phyloP scores from a whole-genome alignment of 1,284 basidiomycete genomes.

The Hypsizygus ulmarius region DNA sequence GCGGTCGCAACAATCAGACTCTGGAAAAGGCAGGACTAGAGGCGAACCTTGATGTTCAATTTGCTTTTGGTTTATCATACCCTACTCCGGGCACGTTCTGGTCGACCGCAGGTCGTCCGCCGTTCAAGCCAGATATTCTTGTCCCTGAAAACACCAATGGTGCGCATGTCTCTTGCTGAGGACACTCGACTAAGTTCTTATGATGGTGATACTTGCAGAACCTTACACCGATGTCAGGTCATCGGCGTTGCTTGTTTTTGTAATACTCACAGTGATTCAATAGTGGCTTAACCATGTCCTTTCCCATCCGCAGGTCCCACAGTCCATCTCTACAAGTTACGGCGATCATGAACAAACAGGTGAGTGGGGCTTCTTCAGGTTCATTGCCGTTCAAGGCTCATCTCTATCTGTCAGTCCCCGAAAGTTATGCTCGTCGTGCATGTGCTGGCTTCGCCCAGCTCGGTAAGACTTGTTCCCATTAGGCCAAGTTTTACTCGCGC shows the following conservation, averaged over 20 bases:
- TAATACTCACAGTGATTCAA: conserved; percentile 7
- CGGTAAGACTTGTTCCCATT: conserved; percentile 29
- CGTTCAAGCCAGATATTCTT: conserved; percentile 4
- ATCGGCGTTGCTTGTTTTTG: neutral
- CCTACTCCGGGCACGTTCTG: conserved; percentile 41
- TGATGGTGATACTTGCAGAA: neutral
- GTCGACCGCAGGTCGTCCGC: conserved; percentile 39
- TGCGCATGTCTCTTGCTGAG: too few species aligned
- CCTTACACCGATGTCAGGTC: conserved; percentile 1
- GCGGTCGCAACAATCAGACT: conserved; percentile 59
- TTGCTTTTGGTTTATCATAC: conserved; percentile 6
- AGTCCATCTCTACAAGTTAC: conserved; percentile 36
- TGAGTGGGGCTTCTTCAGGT: neutral
- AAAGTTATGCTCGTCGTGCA: conserved; percentile 57
- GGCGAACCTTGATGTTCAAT: conserved; percentile 58
- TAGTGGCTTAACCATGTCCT: conserved; percentile 63
- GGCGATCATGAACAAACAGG: conserved; percentile 10
- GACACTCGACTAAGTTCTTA: conserved; percentile 2
- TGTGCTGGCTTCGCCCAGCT: conserved; percentile 69
- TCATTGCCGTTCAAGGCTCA: neutral
- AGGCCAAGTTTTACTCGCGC: neutral
- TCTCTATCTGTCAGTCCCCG: conserved; percentile 44
- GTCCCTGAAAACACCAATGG: conserved; percentile 52
- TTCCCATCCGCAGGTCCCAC: conserved; percentile 41
- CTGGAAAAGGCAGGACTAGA: conserved; percentile 52